Evolutionary conservation across 306 rosid genomes (phyloP), one percentile per base, ranked within the genome.

Genomic region (Coriaria nepalensis): DNA sequence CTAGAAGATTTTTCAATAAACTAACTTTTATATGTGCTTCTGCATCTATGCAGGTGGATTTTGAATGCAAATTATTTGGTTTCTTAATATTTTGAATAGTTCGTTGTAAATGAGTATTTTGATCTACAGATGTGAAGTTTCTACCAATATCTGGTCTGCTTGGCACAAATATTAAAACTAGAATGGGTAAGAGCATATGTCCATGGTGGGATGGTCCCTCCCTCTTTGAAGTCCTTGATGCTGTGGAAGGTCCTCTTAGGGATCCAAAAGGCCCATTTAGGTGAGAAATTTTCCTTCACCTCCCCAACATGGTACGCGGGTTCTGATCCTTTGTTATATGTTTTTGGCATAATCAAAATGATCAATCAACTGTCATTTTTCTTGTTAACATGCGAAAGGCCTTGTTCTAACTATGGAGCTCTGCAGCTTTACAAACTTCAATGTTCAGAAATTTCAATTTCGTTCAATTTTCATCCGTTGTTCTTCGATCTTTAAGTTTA

Each of bases 131-230:
- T 78, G 99, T 92, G 63, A 69, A 53, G 44, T 82, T 92, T 68
- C 77, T 92, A 41, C 99, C 99, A 29, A 59, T 86, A 52, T 92
- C 99, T 73, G 99, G 99, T 51, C 77, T 92, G 53, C 40, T 56
- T 12, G 99, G 99, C 41, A 0, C 64, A 45, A 92, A 92, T 67
- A 47, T 92, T 54, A 71, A 82, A 60, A 73, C 79, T 15, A 86
- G 94, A 73, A 10, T 92, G 60, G 84, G 73, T 50, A 78, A 72
- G 66, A 73, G 63, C 32, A 29, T 43, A 15, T 92, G 99, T 60
- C 35, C 86, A 9, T 92, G 99, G 99, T 92, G 93, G 94, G 41
- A 55, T 49, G 99, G 96, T 42, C 93, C 93, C 38, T 86, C 96
- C 70, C 76, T 92, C 46, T 92, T 92, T 53, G 99, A 92, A 72